These are phyloP conservation scores for Talaromyces thailandensis DNA, from an alignment of 495 filamentous ascomycete species.

Conservation along the genomic window DNA sequence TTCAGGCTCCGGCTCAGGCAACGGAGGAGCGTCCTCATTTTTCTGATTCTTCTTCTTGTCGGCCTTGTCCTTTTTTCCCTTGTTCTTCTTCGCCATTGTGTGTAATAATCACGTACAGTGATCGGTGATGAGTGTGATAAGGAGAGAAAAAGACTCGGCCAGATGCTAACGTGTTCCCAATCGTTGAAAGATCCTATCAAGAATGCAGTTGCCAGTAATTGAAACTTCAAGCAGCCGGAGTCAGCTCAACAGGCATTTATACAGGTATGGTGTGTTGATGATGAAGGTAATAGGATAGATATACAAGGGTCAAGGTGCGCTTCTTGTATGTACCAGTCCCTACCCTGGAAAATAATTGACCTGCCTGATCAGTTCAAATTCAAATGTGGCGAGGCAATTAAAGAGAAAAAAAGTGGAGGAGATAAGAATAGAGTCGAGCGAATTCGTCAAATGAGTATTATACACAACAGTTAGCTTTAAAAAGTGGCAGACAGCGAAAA, in stretches of 20 bases:
- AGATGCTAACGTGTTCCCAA: slow-evolving; percentile 35
- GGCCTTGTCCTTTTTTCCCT: slow-evolving; percentile 26
- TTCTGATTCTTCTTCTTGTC: slow-evolving; percentile 31
- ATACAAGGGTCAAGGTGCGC: not conserved
- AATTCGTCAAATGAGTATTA: slow-evolving; percentile 5
- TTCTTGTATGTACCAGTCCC: not conserved
- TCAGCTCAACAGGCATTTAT: not conserved
- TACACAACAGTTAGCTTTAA: slow-evolving; percentile 27
- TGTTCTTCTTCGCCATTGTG: slow-evolving; percentile 24
- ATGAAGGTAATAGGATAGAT: not conserved
- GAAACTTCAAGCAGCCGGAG: not conserved
- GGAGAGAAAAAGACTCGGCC: slow-evolving; percentile 8
- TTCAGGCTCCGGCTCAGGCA: not conserved
- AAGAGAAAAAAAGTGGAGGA: not conserved
- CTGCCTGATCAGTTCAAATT: slow-evolving; percentile 1
- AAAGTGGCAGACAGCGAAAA: slow-evolving; percentile 16
- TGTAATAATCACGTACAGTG: slow-evolving; percentile 22
- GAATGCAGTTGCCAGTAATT: not conserved
- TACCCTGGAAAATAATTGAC: not conserved
- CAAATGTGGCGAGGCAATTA: not conserved
- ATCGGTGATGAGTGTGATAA: not conserved
- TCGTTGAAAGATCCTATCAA: slow-evolving; percentile 1
- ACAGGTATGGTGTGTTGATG: slow-evolving; percentile 1
- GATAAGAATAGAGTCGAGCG: not conserved
- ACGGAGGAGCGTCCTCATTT: slow-evolving; percentile 13